Base-by-base conservation (phyloP, 768 basidiomycete species). In the Lentinula detonsa region DNA sequence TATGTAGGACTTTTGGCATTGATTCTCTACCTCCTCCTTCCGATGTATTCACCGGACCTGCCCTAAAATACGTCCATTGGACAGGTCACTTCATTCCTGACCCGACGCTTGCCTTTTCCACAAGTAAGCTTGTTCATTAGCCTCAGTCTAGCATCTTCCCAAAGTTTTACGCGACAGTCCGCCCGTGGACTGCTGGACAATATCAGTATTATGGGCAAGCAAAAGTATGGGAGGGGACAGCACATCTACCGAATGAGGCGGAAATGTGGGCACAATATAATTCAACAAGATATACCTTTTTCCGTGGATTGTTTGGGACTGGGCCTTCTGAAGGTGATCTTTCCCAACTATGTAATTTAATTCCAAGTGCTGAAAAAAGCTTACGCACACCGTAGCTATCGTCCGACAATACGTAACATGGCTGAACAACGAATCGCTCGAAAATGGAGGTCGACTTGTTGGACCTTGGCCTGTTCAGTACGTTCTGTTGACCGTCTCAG, bases 31-130 rank as follows among this genome's bases (percentile, higher is more conserved):
- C 52, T 9, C 59, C 59, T 39, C 53, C 62, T 64, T 10, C 65
- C 61, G 62, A 52, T 21, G 39, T 59, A 9, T 42, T 64, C n/a
- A 63, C 61, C 13, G 68, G 68, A 4, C 50, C 55, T 33, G 66
- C 65, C 2, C 37, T 61, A 4, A 48, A 60, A 40, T 57, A 69
- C 46, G 43, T 69, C 40, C 68, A 69, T 40, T 69, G 68, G 68
- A 69, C 68, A n/a, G 68, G 68, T 4, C 66, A 70, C 62, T 74
- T 69, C 59, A 73, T 75, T 18, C 70, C 69, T 1, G 74, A 75
- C 57, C 73, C 74, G 0, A 72, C 74, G 6, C 63, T 75, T 3
- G 69, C 71, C 0, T 73, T 73, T 51, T 65, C 63, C 2, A 64
- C 62, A 31, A 59, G 65, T 65, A 18, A 16, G 60, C 37, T 37